These are phyloP conservation scores for Piper betle DNA, from an alignment of 164 flowering plant species.

Conservation along the genomic window DNA sequence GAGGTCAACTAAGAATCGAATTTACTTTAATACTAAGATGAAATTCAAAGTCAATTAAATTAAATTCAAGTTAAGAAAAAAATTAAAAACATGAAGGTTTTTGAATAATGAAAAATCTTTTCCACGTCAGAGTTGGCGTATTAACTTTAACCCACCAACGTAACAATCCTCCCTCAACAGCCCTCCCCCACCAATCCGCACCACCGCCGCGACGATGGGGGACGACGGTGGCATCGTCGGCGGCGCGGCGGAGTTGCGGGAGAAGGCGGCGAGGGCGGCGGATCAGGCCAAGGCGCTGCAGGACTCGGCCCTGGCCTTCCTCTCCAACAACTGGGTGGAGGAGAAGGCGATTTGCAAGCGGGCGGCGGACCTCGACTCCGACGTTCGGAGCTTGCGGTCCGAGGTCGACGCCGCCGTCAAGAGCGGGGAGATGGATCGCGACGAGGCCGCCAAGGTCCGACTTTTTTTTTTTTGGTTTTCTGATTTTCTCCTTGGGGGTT, in stretches of 20 bases:
- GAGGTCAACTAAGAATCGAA: too few relatives aligned
- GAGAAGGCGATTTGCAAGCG: slow-evolving; percentile 59
- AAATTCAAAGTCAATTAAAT: too few relatives aligned
- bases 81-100: too few relatives aligned
- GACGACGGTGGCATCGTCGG: background rate
- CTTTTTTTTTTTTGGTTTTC: background rate
- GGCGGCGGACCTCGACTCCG: slow-evolving; percentile 39
- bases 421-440: slow-evolving; percentile 23
- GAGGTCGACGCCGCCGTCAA: slow-evolving; percentile 18
- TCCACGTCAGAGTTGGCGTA: too few relatives aligned
- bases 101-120: too few relatives aligned
- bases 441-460: slow-evolving; percentile 39
- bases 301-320: slow-evolving; percentile 45
- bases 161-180: too few relatives aligned
- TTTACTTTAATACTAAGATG: too few relatives aligned
- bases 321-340: slow-evolving; percentile 35
- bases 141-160: too few relatives aligned
- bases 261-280: slow-evolving; percentile 33
- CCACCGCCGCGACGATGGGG: background rate
- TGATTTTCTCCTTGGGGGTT: background rate
- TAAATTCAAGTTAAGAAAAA: too few relatives aligned
- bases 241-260: slow-evolving; percentile 7
- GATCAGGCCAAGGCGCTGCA: slow-evolving; percentile 73
- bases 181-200: too few relatives aligned
- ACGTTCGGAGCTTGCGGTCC: slow-evolving; percentile 33